Evolutionary conservation across 371 early-diverging fungal species (phyloP), one percentile per base, ranked within the genome.

Genomic region (Mucor irregularis): DNA sequence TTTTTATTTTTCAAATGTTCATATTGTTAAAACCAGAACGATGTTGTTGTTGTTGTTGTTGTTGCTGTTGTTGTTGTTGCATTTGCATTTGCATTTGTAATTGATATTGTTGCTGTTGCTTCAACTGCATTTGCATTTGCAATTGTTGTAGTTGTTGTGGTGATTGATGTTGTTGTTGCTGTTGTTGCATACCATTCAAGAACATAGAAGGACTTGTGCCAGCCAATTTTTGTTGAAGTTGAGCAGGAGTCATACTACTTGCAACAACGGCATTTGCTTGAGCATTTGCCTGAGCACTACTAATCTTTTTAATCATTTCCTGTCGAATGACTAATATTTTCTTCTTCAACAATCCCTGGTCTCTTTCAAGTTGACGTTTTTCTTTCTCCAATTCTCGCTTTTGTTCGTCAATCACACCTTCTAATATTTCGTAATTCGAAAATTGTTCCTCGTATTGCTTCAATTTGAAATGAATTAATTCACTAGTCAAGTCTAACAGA

Each of bases 351-450:
- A 49, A 55, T 43, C 89, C 66, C 28, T 91, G 85, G 21, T 96
- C 96, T 49, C 76, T 73, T 65, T 95, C 97, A 17, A 97, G 58
- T 37, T 92, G 92, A 45, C 78, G 78, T 52, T 86, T 82, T 67
- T 96, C 96, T 29, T 69, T 67, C 39, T 76, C 73, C 7, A 71
- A 60, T 17, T 87, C 58, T 6, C 73, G 74, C 63, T 96, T 96
- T 68, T 66, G 53, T 39, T 70, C 62, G 31, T 74, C 74, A 5
- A 71, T 66, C 13, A 88, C 62, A 7, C 71, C 76, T 65, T 97
- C 97, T 63, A 96, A 59, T 53, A 89, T 89, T 49, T 92, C 90
- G 62, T 95, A 94, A 58, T 94, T 89, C 72, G 78, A 71, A 89
- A 78, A 62, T 89, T 93, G 49, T 83, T 72, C 62, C 88, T 90